phyloP scores from a whole-genome alignment of 371 early-diverging fungal genomes.

The Conidiobolus incongruus region DNA sequence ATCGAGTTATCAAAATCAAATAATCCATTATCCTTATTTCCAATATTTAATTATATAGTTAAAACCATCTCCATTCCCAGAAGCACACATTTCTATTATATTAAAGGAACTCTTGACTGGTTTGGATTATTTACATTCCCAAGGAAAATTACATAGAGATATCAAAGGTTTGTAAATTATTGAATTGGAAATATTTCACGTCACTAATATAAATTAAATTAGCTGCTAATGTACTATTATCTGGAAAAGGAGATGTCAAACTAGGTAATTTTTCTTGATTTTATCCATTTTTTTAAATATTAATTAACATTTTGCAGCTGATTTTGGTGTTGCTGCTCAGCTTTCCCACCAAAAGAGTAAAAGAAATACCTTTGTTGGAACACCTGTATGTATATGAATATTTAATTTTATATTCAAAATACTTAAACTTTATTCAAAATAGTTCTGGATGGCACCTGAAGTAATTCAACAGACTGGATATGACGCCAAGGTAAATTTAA shows the following conservation, averaged over 20 bases:
- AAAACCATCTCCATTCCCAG: conserved; percentile 62
- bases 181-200: background rate
- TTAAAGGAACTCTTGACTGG: conserved; percentile 76
- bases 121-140: conserved; percentile 83
- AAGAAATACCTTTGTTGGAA: conserved; percentile 96
- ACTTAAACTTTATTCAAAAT: conserved; percentile 1
- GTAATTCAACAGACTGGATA: conserved; percentile 93
- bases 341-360: conserved; percentile 39
- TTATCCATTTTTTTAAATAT: background rate
- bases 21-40: background rate
- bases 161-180: conserved; percentile 33
- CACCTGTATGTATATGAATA: conserved; percentile 36
- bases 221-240: conserved; percentile 66
- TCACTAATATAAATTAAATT: conserved; percentile 15
- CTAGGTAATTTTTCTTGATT: conserved; percentile 9
- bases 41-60: conserved; percentile 15
- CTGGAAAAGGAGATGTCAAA: conserved; percentile 19
- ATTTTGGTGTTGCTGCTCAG: conserved; percentile 94
- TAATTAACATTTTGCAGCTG: conserved; percentile 24
- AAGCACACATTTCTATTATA: conserved; percentile 76
- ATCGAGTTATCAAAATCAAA: background rate
- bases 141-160: conserved; percentile 88
- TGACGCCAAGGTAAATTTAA: conserved; percentile 43
- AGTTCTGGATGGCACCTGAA: conserved; percentile 97
- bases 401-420: background rate